Conservation (phyloP, 192 early-diverging fungal genomes). For the Entomortierella chlamydospora region DNA sequence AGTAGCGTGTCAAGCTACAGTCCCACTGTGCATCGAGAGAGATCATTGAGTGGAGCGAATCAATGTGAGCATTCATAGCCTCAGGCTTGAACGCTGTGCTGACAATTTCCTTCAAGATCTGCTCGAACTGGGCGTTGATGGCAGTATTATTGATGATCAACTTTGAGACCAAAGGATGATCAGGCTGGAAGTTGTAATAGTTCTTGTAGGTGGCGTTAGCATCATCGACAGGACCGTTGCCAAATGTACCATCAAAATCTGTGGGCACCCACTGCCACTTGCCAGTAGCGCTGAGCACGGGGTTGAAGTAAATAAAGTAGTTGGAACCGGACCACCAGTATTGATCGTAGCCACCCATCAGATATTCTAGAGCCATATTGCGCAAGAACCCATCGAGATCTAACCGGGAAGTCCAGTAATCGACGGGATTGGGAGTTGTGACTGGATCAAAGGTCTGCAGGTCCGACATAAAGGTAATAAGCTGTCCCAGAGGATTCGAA, state of each 20-base stretch:
- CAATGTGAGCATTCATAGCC: conserved; percentile 44
- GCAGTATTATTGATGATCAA: conserved; percentile 49
- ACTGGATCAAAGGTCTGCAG: conserved; percentile 41
- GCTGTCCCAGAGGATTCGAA: conserved; percentile 25
- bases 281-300: conserved; percentile 8
- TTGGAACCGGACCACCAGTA: conserved; percentile 57
- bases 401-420: conserved; percentile 28
- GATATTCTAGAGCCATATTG: conserved; percentile 52
- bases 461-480: conserved; percentile 51
- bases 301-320: conserved; percentile 57
- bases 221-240: background rate
- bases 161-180: conserved; percentile 36
- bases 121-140: conserved; percentile 53
- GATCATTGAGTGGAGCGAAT: conserved; percentile 53
- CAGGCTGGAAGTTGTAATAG: background rate
- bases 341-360: conserved; percentile 54
- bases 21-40: conserved; percentile 58
- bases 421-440: conserved; percentile 16
- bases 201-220: background rate
- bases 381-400: conserved; percentile 48
- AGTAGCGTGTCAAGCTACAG: conserved; percentile 20
- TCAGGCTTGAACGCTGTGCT: conserved; percentile 57
- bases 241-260: conserved; percentile 60
- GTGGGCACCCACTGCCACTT: conserved; percentile 58
- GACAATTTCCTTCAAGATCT: conserved; percentile 54